These are phyloP conservation scores for Maudiozyma serrabonitensis DNA, from an alignment of 805 yeast species.

Conservation along the genomic window DNA sequence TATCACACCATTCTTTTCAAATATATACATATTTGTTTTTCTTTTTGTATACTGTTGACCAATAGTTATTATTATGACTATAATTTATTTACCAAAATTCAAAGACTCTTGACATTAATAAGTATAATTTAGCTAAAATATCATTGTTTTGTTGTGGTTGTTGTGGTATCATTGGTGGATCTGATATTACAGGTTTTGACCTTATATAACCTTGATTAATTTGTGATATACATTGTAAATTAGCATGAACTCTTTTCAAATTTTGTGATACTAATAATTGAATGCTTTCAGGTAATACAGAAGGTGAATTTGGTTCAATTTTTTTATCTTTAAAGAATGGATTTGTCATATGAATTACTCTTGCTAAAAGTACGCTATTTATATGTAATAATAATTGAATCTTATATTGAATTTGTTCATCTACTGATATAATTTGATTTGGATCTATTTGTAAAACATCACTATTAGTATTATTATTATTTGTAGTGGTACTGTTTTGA, in stretches of 20 bases:
- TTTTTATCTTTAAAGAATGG: background rate
- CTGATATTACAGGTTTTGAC: constrained; percentile 23
- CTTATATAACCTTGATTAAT: constrained; percentile 23
- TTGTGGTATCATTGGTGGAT: constrained; percentile 7
- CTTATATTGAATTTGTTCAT: constrained; percentile 26
- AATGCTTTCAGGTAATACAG: constrained; percentile 16
- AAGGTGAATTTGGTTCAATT: constrained; percentile 4
- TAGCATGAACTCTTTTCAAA: constrained; percentile 28
- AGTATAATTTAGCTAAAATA: constrained; percentile 23
- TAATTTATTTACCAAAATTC: constrained; percentile 22
- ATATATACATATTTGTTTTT: background rate
- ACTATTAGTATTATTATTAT: background rate
- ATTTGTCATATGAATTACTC: constrained; percentile 22
- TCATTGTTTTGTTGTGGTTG: constrained; percentile 19
- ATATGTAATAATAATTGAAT: constrained; percentile 29
- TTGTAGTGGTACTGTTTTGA: background rate
- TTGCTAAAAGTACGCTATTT: constrained; percentile 23
- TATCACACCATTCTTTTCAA: no score
- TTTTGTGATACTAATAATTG: constrained; percentile 23
- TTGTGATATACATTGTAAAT: constrained; percentile 29
- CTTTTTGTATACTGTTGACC: background rate
- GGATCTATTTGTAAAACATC: constrained; percentile 3
- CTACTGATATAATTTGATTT: constrained; percentile 8
- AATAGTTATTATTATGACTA: no score
- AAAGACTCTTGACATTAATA: constrained; percentile 26